A percentile compares a stretch with the other conserved stretches of the same genome.
Conservation (phyloP, 2,329 filamentous ascomycete species). For the Fusarium sp. region DNA sequence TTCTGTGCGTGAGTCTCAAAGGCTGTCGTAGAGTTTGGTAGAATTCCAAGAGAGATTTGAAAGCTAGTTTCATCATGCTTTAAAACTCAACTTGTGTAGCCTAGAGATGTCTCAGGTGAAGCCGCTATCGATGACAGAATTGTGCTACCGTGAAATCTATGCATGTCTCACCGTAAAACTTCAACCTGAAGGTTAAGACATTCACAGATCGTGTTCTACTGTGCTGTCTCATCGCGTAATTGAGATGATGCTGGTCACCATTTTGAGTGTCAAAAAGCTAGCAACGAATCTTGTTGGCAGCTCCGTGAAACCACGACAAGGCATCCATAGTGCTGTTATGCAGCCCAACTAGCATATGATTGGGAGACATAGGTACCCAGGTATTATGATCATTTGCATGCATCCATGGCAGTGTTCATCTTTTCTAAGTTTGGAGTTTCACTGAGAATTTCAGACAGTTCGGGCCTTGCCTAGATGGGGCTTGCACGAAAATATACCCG, state of each 20-base stretch:
- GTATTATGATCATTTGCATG: neutral
- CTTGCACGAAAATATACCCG: neutral
- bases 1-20: neutral
- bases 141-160: neutral
- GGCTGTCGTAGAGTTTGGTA: neutral
- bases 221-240: neutral
- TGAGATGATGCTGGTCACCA: neutral
- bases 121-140: neutral
- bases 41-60: neutral
- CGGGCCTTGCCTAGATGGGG: neutral
- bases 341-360: neutral
- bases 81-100: neutral
- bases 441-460: neutral
- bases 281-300: no score
- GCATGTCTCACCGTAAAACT: slow-evolving; percentile 3
- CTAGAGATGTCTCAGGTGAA: neutral
- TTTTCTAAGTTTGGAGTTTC: neutral
- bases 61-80: neutral
- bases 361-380: neutral
- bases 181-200: neutral
- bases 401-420: neutral
- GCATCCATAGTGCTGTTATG: neutral
- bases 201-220: neutral
- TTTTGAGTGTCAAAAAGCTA: neutral
- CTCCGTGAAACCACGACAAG: neutral